These are phyloP conservation scores for Pythium aquatile DNA, from an alignment of 352 stramenopile genomes.

Conservation along the genomic window DNA sequence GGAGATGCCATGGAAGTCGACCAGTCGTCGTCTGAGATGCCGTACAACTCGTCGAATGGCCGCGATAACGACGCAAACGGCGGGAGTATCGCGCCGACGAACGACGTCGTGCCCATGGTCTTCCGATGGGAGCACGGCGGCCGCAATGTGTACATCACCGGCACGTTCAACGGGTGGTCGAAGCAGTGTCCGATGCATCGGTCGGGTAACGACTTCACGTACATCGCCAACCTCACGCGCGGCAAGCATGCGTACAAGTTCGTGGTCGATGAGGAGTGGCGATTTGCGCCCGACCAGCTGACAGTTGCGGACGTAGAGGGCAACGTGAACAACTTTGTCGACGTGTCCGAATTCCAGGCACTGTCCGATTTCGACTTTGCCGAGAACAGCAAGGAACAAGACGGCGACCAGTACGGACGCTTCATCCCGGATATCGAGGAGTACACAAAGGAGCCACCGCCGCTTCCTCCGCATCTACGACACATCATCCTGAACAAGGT, in stretches of 20 bases:
- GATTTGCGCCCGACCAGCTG: conserved; percentile 92
- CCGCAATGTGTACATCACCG: conserved; percentile 97
- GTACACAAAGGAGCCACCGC: conserved; percentile 99
- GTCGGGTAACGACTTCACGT: conserved; percentile 99
- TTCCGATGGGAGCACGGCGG: conserved; percentile 99
- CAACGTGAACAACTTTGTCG: conserved; percentile 99
- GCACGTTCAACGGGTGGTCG: conserved; percentile 99
- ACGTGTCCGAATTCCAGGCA: conserved; percentile 97
- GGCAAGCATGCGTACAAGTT: conserved; percentile 99
- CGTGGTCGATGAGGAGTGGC: conserved; percentile 99
- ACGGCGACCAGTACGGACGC: conserved; percentile 93
- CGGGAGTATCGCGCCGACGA: conserved; percentile 21
- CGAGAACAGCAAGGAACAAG: conserved; percentile 57
- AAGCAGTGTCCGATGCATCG: conserved; percentile 99
- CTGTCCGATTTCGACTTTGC: conserved; percentile 56
- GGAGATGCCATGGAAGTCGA: conserved; percentile 76
- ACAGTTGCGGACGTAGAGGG: conserved; percentile 98
- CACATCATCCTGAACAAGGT: conserved; percentile 99
- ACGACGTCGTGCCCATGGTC: conserved; percentile 89
- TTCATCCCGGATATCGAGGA: conserved; percentile 98
- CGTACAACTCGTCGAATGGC: conserved; percentile 18
- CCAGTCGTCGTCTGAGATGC: conserved; percentile 35
- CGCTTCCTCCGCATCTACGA: conserved; percentile 96
- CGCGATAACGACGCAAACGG: conserved; percentile 29
- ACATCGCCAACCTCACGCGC: conserved; percentile 97